Evolutionary conservation across 192 early-diverging fungal genomes (phyloP).

Genomic region (Coemansia sp.): DNA sequence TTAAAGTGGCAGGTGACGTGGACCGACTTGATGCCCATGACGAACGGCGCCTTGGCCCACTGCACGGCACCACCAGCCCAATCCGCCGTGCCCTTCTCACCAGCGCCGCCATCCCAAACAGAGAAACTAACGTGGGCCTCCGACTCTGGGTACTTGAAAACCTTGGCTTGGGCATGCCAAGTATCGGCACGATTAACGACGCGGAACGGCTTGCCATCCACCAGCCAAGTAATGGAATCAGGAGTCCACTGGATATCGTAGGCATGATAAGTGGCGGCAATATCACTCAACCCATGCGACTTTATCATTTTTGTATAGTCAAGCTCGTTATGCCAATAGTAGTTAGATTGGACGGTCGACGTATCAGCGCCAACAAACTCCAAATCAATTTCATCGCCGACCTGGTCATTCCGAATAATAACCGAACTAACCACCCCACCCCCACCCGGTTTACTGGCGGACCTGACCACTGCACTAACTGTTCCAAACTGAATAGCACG

Average conservation of each 20-base stretch:
- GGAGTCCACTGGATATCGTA: conserved; percentile 58
- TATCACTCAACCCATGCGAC: conserved; percentile 28
- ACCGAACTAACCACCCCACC: conserved; percentile 58
- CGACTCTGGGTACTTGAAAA: conserved; percentile 51
- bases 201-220: conserved; percentile 49
- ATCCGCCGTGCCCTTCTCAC: conserved; percentile 44
- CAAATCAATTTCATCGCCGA: conserved; percentile 63
- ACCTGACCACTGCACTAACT: conserved; percentile 50
- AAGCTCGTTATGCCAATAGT: conserved; percentile 51
- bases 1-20: conserved; percentile 50
- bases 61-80: conserved; percentile 62
- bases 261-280: conserved; percentile 40
- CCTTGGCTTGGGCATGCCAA: conserved; percentile 19
- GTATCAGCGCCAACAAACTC: conserved; percentile 56
- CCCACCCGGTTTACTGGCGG: conserved; percentile 40
- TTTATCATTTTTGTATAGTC: conserved; percentile 54
- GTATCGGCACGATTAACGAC: conserved; percentile 45
- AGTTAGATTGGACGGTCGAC: conserved; percentile 56
- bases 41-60: conserved; percentile 50
- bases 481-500: conserved; percentile 58
- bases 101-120: conserved; percentile 62
- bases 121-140: conserved; percentile 53
- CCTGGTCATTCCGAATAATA: conserved; percentile 51
- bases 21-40: conserved; percentile 50
- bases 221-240: conserved; percentile 50